Percentiles rank a stretch among this genome's conserved stretches.
Conservation (phyloP, 805 yeast genomes). For the Ogataea ganodermae region DNA sequence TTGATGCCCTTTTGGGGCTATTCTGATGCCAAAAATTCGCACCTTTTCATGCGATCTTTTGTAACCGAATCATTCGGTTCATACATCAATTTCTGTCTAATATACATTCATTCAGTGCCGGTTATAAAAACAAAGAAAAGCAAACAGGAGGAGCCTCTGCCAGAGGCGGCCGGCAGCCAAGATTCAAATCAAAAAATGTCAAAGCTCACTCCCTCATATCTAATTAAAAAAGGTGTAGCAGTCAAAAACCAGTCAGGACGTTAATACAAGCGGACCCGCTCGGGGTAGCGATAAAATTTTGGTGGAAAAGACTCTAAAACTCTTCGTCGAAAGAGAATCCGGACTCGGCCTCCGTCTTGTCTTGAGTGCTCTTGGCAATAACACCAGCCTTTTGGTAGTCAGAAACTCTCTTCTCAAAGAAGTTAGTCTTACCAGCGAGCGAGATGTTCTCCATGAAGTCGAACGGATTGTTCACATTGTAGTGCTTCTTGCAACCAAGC, state of each 20-base stretch:
- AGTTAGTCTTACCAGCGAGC: conserved; percentile 97
- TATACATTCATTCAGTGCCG: conserved; percentile 13
- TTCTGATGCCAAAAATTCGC: too few species aligned
- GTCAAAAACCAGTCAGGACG: conserved; percentile 9
- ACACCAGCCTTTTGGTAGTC: conserved; percentile 99
- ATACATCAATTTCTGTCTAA: conserved; percentile 8
- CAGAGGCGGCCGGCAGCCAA: conserved; percentile 3
- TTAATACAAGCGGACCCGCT: conserved; percentile 8
- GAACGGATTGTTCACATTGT: conserved; percentile 89
- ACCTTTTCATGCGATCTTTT: not conserved
- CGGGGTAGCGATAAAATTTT: conserved; percentile 4
- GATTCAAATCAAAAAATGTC: not conserved
- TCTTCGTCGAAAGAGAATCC: conserved; percentile 91
- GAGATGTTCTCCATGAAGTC: conserved; percentile 99
- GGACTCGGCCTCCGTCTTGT: conserved; percentile 43
- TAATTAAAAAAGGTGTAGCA: conserved; percentile 7
- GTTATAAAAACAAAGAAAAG: conserved; percentile 1
- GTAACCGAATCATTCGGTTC: too few species aligned
- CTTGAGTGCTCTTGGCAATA: conserved; percentile 68
- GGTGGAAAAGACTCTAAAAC: conserved; percentile 50
- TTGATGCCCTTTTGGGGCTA: too few species aligned
- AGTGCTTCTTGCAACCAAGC: conserved; percentile 86
- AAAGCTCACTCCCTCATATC: conserved; percentile 1
- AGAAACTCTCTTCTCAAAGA: conserved; percentile 97
- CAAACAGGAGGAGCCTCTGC: not conserved